phyloP scores from a whole-genome alignment of 352 stramenopile species.

The Globisporangium spiculum region DNA sequence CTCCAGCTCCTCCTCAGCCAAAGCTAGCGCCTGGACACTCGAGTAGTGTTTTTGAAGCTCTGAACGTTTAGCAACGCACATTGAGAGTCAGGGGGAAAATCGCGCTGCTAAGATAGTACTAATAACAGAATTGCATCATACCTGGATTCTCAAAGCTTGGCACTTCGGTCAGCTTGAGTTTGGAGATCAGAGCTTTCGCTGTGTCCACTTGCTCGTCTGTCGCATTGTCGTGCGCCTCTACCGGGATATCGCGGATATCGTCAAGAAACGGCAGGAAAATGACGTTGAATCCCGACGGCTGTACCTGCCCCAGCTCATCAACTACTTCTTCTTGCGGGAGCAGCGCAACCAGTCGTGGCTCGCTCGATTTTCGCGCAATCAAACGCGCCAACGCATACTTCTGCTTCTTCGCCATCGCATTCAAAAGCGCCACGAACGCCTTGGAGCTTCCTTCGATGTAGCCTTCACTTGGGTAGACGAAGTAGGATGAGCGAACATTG shows the following conservation, averaged over 20 bases:
- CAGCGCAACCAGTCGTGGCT: slow-evolving; percentile 71
- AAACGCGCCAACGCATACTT: slow-evolving; percentile 70
- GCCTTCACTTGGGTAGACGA: slow-evolving; percentile 74
- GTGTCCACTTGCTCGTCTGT: slow-evolving; percentile 53
- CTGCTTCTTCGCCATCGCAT: slow-evolving; percentile 57
- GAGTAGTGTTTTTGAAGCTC: slow-evolving; percentile 87
- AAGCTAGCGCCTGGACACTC: slow-evolving; percentile 69
- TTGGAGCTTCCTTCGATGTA: slow-evolving; percentile 76
- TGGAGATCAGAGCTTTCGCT: slow-evolving; percentile 65
- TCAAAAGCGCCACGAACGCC: slow-evolving; percentile 68
- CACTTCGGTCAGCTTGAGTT: slow-evolving; percentile 66
- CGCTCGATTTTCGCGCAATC: slow-evolving; percentile 70
- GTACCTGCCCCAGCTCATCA: slow-evolving; percentile 78
- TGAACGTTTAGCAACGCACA: slow-evolving; percentile 15
- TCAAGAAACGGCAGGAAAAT: slow-evolving; percentile 81
- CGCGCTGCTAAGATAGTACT: neutral
- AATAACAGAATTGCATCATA: slow-evolving; percentile 10
- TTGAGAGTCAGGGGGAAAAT: neutral
- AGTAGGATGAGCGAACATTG: slow-evolving; percentile 76
- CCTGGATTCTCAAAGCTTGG: slow-evolving; percentile 83
- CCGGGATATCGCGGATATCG: slow-evolving; percentile 70
- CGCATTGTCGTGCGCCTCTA: slow-evolving; percentile 36
- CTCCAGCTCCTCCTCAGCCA: slow-evolving; percentile 67
- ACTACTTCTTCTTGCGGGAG: slow-evolving; percentile 72
- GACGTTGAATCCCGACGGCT: slow-evolving; percentile 72